phyloP scores from a whole-genome alignment of 2,329 filamentous ascomycete species.

The Xylariomycetidae sp. region DNA sequence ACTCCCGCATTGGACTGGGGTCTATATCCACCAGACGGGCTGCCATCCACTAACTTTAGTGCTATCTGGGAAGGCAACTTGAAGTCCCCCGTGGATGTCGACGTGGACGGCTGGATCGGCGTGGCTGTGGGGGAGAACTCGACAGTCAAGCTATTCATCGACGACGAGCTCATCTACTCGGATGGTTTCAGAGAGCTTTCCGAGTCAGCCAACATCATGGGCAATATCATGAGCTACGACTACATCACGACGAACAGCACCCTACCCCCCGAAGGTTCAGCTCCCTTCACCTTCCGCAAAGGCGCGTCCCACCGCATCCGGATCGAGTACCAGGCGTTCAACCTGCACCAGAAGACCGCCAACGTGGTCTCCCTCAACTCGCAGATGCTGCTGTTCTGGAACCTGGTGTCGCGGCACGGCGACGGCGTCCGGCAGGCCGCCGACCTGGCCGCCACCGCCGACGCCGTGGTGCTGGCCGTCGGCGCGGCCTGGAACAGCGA shows the following conservation, averaged over 20 bases:
- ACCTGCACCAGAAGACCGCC: constrained; percentile 31
- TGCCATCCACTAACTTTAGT: constrained; percentile 39
- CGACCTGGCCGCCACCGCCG: constrained; percentile 27
- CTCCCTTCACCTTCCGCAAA: constrained; percentile 31
- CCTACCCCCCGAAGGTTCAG: constrained; percentile 29
- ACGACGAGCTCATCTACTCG: constrained; percentile 22
- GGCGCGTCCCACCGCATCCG: constrained; percentile 29
- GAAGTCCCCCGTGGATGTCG: constrained; percentile 29
- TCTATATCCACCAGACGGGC: constrained; percentile 34
- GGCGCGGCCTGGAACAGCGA: constrained; percentile 40
- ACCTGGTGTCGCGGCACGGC: constrained; percentile 32
- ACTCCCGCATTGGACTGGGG: constrained; percentile 37
- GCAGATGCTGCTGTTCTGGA: constrained; percentile 38
- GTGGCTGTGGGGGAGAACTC: constrained; percentile 34
- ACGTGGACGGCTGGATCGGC: constrained; percentile 36
- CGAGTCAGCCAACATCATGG: constrained; percentile 27
- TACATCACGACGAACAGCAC: constrained; percentile 32
- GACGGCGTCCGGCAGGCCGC: constrained; percentile 27
- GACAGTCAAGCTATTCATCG: constrained; percentile 32
- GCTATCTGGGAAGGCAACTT: constrained; percentile 36
- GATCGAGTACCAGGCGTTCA: constrained; percentile 37
- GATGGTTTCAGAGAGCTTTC: constrained; percentile 21
- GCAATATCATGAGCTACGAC: constrained; percentile 33
- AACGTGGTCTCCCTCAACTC: constrained; percentile 35
- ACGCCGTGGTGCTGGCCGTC: constrained; percentile 33